These are phyloP conservation scores for Aspergillus sclerotiicarbonarius DNA, from an alignment of 495 filamentous ascomycete species.

Conservation along the genomic window DNA sequence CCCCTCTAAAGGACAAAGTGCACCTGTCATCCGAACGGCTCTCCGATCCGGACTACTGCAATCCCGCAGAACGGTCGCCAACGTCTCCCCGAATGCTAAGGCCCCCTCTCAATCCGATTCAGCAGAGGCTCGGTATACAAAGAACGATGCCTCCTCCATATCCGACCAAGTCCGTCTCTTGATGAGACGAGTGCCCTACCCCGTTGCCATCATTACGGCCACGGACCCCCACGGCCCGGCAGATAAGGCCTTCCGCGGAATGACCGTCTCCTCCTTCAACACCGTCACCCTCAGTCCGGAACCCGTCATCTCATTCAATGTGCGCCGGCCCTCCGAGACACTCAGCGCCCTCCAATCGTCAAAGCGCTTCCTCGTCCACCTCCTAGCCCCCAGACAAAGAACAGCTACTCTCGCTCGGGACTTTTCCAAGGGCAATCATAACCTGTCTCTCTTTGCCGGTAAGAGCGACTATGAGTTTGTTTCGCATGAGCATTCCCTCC, in stretches of 20 bases:
- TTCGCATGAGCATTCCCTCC: conserved; percentile 10
- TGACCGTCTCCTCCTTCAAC: conserved; percentile 83
- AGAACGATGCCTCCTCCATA: conserved; percentile 21
- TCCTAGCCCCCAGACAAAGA: conserved; percentile 31
- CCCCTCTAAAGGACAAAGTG: background rate
- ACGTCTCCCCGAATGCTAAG: background rate
- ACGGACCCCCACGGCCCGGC: conserved; percentile 26
- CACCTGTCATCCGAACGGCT: background rate
- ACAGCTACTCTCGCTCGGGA: conserved; percentile 41
- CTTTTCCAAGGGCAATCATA: conserved; percentile 41
- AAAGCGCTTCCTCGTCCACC: conserved; percentile 42
- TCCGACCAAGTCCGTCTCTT: conserved; percentile 52
- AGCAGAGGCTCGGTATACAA: background rate
- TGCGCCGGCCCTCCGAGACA: conserved; percentile 70
- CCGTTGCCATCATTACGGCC: conserved; percentile 70
- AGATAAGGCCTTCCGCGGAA: conserved; percentile 48
- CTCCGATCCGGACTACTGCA: background rate
- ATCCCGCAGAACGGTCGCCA: conserved; percentile 4
- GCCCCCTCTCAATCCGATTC: conserved; percentile 5
- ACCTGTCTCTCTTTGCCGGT: conserved; percentile 30
- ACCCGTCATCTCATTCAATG: conserved; percentile 77
- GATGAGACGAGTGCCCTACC: conserved; percentile 70
- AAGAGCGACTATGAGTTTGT: conserved; percentile 41
- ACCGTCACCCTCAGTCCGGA: conserved; percentile 65
- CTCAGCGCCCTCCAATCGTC: conserved; percentile 57